phyloP scores from a whole-genome alignment of 306 rosid species.

The Prosopis cineraria region DNA sequence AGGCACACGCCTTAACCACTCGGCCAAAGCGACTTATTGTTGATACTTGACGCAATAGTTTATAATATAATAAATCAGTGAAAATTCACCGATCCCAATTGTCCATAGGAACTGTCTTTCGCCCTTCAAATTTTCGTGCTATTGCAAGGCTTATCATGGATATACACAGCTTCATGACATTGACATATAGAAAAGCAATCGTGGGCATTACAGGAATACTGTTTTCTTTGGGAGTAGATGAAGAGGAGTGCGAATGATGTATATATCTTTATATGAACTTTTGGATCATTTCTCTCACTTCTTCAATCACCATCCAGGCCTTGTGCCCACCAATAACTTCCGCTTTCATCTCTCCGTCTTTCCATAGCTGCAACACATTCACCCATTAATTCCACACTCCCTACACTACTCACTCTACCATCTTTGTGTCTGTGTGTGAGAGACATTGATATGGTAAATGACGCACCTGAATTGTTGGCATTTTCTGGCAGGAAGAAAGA shows the following conservation, averaged over 20 bases:
- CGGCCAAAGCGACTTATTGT: constrained; percentile 63
- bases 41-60: fast-evolving
- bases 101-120: too few relatives aligned
- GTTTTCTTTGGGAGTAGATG: constrained; percentile 3
- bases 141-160: not conserved
- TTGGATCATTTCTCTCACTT: constrained; percentile 79
- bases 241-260: constrained; percentile 2
- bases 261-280: constrained; percentile 43
- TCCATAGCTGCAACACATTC: constrained; percentile 70
- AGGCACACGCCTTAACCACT: constrained; percentile 80
- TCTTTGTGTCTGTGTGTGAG: not conserved
- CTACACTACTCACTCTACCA: not conserved
- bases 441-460: not conserved
- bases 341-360: constrained; percentile 87
- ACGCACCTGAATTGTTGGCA: constrained; percentile 96
- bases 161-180: constrained; percentile 9
- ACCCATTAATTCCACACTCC: not conserved
- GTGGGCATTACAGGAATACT: not conserved
- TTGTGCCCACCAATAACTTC: constrained; percentile 92
- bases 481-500: constrained; percentile 58
- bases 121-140: too few relatives aligned
- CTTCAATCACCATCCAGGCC: constrained; percentile 86
- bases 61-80: too few relatives aligned
- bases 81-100: too few relatives aligned
- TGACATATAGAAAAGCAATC: not conserved